phyloP scores from a whole-genome alignment of 805 yeast species.

The Candida boidinii region DNA sequence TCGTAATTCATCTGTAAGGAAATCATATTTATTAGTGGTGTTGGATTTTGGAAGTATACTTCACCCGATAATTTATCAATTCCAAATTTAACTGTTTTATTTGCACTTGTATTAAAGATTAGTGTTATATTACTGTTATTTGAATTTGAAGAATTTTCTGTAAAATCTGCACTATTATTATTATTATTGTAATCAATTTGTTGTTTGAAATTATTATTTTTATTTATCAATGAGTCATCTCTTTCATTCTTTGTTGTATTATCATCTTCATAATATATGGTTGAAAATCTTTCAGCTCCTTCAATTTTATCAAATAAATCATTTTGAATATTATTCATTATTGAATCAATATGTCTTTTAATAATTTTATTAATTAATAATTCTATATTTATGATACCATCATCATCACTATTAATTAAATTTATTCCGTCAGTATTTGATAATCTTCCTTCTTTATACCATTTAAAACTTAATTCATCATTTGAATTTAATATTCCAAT shows the following conservation, averaged over 20 bases:
- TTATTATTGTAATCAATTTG: conserved; percentile 16
- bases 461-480: conserved; percentile 43
- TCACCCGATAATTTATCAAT: conserved; percentile 31
- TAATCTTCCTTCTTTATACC: conserved; percentile 50
- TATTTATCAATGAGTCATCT: no score
- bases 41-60: conserved; percentile 36
- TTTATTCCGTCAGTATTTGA: conserved; percentile 14
- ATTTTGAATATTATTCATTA: conserved; percentile 24
- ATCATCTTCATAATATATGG: conserved; percentile 19
- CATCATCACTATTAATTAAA: conserved; percentile 23
- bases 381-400: conserved; percentile 28
- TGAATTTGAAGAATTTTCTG: conserved; percentile 10
- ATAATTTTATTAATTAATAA: conserved; percentile 28
- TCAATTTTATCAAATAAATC: conserved; percentile 20
- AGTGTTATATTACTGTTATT: conserved; percentile 15
- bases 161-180: conserved; percentile 4
- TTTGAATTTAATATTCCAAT: conserved; percentile 43
- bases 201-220: conserved; percentile 24
- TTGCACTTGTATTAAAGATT: conserved; percentile 19
- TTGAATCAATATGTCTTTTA: conserved; percentile 29
- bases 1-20: conserved; percentile 23
- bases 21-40: conserved; percentile 26
- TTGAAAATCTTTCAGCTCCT: conserved; percentile 20
- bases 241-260: no score
- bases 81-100: conserved; percentile 19